A percentile compares a stretch with the other conserved stretches of the same genome.
Evolutionary conservation across 2,329 filamentous ascomycete species (phyloP).

Genomic region (Talaromyces sp.): DNA sequence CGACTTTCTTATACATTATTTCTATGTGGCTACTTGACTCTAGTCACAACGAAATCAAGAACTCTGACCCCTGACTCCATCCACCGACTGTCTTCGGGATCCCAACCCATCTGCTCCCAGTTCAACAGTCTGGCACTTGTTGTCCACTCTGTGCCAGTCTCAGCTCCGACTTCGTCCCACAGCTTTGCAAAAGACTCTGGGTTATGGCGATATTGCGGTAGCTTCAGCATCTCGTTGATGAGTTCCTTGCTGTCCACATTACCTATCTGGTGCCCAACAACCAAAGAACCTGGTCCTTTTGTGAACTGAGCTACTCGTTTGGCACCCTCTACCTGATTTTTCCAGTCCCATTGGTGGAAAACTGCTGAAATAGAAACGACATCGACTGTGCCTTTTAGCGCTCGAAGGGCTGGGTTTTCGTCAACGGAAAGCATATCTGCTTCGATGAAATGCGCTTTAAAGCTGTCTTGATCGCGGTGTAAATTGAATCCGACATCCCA

Average conservation of each 20-base stretch:
- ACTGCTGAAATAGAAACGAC: conserved; percentile 39
- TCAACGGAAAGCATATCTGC: conserved; percentile 37
- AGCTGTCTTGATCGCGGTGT: conserved; percentile 53
- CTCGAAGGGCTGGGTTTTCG: background rate
- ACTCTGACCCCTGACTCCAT: background rate
- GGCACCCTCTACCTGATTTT: conserved; percentile 26
- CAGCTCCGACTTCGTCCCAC: conserved; percentile 50
- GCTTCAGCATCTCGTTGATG: background rate
- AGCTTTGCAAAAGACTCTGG: conserved; percentile 48
- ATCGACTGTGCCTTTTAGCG: conserved; percentile 24
- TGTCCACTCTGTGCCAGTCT: conserved; percentile 49
- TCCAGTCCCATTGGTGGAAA: conserved; percentile 38
- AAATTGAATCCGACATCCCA: conserved; percentile 60
- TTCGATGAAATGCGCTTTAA: conserved; percentile 47
- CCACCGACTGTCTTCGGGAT: conserved; percentile 1
- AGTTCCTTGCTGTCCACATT: conserved; percentile 12
- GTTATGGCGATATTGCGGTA: conserved; percentile 44
- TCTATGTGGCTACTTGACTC: background rate
- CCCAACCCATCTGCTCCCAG: conserved; percentile 7
- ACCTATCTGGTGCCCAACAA: conserved; percentile 22
- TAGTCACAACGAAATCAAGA: conserved; percentile 4
- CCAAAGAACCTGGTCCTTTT: conserved; percentile 18
- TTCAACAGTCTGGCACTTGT: conserved; percentile 21
- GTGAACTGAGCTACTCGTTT: conserved; percentile 30
- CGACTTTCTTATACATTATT: too few species aligned